phyloP scores from a whole-genome alignment of 768 basidiomycete genomes.

The Exsudoporus frostii region DNA sequence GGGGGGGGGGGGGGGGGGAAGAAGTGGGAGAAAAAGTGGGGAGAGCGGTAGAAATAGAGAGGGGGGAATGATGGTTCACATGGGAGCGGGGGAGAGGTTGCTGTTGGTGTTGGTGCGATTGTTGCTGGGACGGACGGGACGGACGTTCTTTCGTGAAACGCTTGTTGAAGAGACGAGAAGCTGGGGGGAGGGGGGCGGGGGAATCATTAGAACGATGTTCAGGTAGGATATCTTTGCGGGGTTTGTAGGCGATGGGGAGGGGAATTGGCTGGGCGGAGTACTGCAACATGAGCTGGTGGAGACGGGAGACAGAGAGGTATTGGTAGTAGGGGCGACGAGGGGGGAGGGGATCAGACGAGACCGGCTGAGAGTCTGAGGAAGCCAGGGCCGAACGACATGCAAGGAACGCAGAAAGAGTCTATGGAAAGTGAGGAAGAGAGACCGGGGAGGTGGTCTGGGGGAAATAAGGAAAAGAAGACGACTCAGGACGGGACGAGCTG shows the following conservation, averaged over 20 bases:
- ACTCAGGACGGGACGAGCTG: no score
- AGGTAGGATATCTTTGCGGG: constrained; percentile 34
- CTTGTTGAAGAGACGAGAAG: constrained; percentile 35
- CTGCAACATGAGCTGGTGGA: constrained; percentile 55
- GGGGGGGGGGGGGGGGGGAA: constrained; percentile 18
- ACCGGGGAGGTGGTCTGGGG: constrained; percentile 6
- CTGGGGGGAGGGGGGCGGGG: neutral
- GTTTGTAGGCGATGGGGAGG: constrained; percentile 31
- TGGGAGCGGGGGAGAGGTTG: neutral
- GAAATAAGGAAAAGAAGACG: neutral
- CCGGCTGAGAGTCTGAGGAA: constrained; percentile 35
- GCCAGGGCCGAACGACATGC: constrained; percentile 30
- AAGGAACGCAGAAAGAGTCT: constrained; percentile 15
- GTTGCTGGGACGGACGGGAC: constrained; percentile 15
- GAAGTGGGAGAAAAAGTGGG: constrained; percentile 10
- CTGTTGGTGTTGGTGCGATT: constrained; percentile 11
- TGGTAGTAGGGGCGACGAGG: constrained; percentile 30
- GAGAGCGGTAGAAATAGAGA: constrained; percentile 5
- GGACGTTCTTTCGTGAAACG: constrained; percentile 34
- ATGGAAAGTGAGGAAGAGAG: neutral
- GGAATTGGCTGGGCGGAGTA: constrained; percentile 38
- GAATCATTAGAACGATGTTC: constrained; percentile 29
- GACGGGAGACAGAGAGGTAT: constrained; percentile 28
- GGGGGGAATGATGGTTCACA: constrained; percentile 18
- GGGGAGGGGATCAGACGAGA: constrained; percentile 51